Evolutionary conservation across 257 asterid species (phyloP).

Genomic region (Solanum virginianum): DNA sequence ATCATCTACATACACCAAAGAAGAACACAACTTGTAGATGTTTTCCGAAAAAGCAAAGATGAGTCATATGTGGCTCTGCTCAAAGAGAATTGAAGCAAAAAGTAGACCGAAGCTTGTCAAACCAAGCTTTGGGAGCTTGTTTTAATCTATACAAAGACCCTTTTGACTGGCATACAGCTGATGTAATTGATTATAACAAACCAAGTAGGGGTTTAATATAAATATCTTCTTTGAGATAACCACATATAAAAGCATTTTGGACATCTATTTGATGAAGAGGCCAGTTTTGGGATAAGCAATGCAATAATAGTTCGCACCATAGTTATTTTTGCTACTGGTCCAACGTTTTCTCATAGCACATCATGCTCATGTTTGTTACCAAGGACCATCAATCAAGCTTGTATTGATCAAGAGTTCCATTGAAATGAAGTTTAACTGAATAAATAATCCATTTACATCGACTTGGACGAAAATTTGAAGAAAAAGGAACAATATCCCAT

Average conservation of each 20-base stretch:
- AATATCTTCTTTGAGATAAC: not conserved
- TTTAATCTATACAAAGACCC: not conserved
- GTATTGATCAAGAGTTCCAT: not conserved
- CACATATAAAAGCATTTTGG: not conserved
- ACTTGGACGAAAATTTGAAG: too few species aligned
- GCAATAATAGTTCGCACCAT: not conserved
- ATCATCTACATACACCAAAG: not conserved
- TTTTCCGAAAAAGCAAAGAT: not conserved
- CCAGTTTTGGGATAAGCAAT: not conserved
- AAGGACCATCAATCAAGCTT: not conserved
- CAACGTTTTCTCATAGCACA: not conserved
- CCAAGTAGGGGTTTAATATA: not conserved
- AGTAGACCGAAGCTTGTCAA: not conserved
- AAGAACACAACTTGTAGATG: not conserved
- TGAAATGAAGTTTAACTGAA: not conserved
- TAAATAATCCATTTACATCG: not conserved
- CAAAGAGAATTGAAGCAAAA: not conserved
- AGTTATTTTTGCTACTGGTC: too few species aligned
- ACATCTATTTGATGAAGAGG: not conserved
- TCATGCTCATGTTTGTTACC: too few species aligned
- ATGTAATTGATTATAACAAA: not conserved
- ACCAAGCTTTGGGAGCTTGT: not conserved
- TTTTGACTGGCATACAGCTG: not conserved
- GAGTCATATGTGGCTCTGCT: not conserved
- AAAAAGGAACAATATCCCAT: too few species aligned